Evolutionary conservation across 352 stramenopile species (phyloP).

Genomic region (Globisporangium okanoganense): DNA sequence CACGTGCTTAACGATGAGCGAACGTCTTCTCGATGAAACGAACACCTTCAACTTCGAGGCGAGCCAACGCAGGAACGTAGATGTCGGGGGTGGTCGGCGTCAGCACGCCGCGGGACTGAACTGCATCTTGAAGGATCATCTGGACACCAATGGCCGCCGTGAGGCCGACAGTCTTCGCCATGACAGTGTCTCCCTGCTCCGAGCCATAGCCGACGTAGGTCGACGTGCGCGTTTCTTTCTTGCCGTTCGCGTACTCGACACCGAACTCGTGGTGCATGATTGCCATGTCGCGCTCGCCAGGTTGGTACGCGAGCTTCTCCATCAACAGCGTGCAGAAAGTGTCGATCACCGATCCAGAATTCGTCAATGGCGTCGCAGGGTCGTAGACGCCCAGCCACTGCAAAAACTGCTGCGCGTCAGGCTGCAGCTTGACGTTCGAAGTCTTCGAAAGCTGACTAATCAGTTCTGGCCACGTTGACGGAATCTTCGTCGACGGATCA

Average conservation of each 20-base stretch:
- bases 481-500: constrained; percentile 36
- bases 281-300: constrained; percentile 93
- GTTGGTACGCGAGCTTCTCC: constrained; percentile 86
- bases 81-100: constrained; percentile 89
- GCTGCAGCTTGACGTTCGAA: constrained; percentile 30
- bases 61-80: constrained; percentile 82
- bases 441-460: constrained; percentile 50
- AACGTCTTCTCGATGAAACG: constrained; percentile 85
- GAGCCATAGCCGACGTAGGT: constrained; percentile 92
- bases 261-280: constrained; percentile 92
- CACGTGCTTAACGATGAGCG: constrained; percentile 20
- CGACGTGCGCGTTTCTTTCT: constrained; percentile 86
- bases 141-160: constrained; percentile 92
- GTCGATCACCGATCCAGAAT: constrained; percentile 65
- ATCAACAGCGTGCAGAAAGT: constrained; percentile 86
- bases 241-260: constrained; percentile 71
- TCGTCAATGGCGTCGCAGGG: constrained; percentile 42
- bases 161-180: constrained; percentile 95
- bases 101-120: constrained; percentile 80
- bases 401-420: constrained; percentile 64
- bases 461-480: constrained; percentile 79
- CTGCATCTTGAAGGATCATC: constrained; percentile 90
- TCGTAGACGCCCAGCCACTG: constrained; percentile 78
- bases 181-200: constrained; percentile 89
- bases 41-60: constrained; percentile 84